phyloP scores from a whole-genome alignment of 345 rosid genomes.

The Acer negundo region DNA sequence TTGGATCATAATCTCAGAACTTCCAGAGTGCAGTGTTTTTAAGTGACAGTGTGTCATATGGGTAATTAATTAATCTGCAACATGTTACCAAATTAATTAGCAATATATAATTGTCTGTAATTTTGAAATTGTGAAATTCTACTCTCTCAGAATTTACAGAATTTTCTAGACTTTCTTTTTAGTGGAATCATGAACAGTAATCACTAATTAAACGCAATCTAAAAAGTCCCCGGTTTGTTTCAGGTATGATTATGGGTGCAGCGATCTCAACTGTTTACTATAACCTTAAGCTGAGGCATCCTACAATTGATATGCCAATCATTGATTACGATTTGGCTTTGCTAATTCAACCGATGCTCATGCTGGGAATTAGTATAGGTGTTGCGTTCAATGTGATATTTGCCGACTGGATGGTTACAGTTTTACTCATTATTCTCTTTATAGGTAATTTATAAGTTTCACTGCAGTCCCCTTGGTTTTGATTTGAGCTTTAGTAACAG shows the following conservation, averaged over 20 bases:
- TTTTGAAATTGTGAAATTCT: too few species aligned
- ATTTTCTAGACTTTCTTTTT: background rate
- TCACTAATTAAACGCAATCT: background rate
- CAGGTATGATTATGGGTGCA: slow-evolving; percentile 94
- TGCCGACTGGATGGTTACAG: slow-evolving; percentile 85
- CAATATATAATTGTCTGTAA: too few species aligned
- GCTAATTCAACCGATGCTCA: slow-evolving; percentile 84
- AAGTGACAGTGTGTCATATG: background rate
- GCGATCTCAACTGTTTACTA: slow-evolving; percentile 79
- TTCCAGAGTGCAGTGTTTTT: background rate
- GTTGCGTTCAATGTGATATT: slow-evolving; percentile 75
- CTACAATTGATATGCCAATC: slow-evolving; percentile 71
- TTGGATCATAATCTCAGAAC: background rate
- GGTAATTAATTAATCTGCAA: too few species aligned
- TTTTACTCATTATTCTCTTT: slow-evolving; percentile 82
- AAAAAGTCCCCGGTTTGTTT: background rate
- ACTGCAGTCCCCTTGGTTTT: slow-evolving; percentile 8
- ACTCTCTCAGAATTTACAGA: background rate
- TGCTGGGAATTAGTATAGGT: slow-evolving; percentile 81
- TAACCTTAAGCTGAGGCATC: slow-evolving; percentile 75
- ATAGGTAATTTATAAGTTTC: slow-evolving; percentile 41
- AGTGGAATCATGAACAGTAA: background rate
- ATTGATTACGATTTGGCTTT: slow-evolving; percentile 85
- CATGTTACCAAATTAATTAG: background rate
- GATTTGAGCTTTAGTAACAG: background rate